Conservation (phyloP, 2,329 filamentous ascomycete genomes). For the Fonsecaea pugnacius region DNA sequence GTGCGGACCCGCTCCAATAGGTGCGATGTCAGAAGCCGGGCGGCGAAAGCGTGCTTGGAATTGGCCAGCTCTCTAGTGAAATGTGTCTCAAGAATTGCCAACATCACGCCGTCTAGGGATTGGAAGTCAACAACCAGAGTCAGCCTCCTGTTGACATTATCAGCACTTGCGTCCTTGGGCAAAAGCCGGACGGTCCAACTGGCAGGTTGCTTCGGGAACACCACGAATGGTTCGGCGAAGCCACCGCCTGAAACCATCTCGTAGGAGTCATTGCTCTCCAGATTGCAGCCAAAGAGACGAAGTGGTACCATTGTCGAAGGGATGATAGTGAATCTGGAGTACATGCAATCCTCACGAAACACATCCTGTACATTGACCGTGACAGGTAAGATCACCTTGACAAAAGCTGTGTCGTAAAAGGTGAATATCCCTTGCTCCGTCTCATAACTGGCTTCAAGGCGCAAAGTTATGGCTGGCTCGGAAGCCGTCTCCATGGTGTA, state of each 20-base stretch:
- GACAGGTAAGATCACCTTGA: constrained; percentile 77
- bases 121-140: constrained; percentile 74
- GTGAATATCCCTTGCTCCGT: constrained; percentile 69
- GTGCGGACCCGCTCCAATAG: constrained; percentile 54
- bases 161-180: constrained; percentile 14
- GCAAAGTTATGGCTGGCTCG: constrained; percentile 65
- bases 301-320: constrained; percentile 77
- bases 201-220: constrained; percentile 82
- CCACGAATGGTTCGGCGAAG: constrained; percentile 54
- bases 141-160: constrained; percentile 13
- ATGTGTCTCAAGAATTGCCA: constrained; percentile 50
- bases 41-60: constrained; percentile 53
- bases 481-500: constrained; percentile 77
- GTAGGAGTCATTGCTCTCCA: constrained; percentile 70
- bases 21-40: constrained; percentile 57
- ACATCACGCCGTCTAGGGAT: constrained; percentile 74
- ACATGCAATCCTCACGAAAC: constrained; percentile 80
- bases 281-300: constrained; percentile 70
- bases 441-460: constrained; percentile 75
- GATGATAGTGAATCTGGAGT: constrained; percentile 89
- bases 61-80: constrained; percentile 55
- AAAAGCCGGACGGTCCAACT: constrained; percentile 48
- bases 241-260: constrained; percentile 58
- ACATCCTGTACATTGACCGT: constrained; percentile 97
- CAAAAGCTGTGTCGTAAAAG: constrained; percentile 64